Percentiles rank a stretch among this genome's conserved stretches.
Evolutionary conservation across 148 eudicot species (phyloP).

Genomic region (Cornus controversa): DNA sequence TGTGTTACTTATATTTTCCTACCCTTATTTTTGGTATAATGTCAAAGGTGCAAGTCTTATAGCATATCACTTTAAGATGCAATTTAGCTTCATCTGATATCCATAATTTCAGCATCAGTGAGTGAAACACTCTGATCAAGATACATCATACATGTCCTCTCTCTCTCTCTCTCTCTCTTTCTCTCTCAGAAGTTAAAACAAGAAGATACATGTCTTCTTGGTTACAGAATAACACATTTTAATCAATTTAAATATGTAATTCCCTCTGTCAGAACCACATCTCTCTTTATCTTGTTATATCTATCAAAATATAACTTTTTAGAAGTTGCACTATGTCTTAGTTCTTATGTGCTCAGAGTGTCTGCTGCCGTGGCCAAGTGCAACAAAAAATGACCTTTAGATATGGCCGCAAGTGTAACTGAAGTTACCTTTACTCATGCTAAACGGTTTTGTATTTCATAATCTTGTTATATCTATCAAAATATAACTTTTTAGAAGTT

Average conservation of each 20-base stretch:
- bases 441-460: not conserved
- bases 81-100: not conserved
- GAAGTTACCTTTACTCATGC: not conserved
- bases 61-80: not conserved
- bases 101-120: not conserved
- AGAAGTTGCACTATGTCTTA: not conserved
- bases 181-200: no score
- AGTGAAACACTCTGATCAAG: not conserved
- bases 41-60: not conserved
- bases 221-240: not conserved
- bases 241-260: not conserved
- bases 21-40: not conserved
- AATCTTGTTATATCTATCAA: not conserved
- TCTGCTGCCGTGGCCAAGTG: not conserved
- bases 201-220: not conserved
- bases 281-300: not conserved
- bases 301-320: not conserved
- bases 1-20: not conserved
- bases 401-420: not conserved
- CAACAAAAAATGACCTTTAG: not conserved
- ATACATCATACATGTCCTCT: no score
- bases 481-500: not conserved
- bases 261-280: not conserved
- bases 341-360: not conserved
- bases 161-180: no score